Percentiles rank a stretch among this genome's conserved stretches.
These are phyloP conservation scores for Xylaria scruposa DNA, from an alignment of 495 filamentous ascomycete genomes.

Conservation along the genomic window DNA sequence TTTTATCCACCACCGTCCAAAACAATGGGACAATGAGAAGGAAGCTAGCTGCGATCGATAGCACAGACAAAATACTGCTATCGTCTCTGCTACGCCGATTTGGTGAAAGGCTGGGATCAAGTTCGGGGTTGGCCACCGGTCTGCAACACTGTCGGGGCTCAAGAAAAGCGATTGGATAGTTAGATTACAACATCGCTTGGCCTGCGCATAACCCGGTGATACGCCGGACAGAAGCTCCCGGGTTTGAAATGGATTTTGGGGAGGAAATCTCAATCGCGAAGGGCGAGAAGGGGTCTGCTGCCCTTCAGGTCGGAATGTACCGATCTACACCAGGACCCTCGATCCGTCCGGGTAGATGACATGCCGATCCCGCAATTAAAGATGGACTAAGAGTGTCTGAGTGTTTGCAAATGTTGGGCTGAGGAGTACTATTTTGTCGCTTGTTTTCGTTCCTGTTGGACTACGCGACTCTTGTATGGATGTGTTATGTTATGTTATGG, in stretches of 20 bases:
- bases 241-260: not conserved
- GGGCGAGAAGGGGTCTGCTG: no score
- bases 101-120: not conserved
- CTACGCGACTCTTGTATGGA: not conserved
- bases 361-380: not conserved
- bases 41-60: not conserved
- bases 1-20: slow-evolving; percentile 27
- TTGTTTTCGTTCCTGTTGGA: not conserved
- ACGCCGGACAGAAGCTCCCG: not conserved
- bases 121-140: not conserved
- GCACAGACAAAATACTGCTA: not conserved
- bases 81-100: not conserved
- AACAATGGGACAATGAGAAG: not conserved
- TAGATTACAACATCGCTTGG: not conserved
- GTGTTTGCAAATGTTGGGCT: no score
- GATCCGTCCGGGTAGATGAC: not conserved
- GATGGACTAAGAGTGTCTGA: no score
- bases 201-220: not conserved
- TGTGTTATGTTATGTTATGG: no score
- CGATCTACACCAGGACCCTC: slow-evolving; percentile 1
- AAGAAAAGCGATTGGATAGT: not conserved
- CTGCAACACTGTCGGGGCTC: not conserved
- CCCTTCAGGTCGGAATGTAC: not conserved
- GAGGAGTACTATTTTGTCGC: not conserved
- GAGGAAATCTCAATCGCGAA: not conserved